Evolutionary conservation across 2,329 filamentous ascomycete species (phyloP), one percentile per base, ranked within the genome.

Genomic region (Ascocoryne sarcoides): DNA sequence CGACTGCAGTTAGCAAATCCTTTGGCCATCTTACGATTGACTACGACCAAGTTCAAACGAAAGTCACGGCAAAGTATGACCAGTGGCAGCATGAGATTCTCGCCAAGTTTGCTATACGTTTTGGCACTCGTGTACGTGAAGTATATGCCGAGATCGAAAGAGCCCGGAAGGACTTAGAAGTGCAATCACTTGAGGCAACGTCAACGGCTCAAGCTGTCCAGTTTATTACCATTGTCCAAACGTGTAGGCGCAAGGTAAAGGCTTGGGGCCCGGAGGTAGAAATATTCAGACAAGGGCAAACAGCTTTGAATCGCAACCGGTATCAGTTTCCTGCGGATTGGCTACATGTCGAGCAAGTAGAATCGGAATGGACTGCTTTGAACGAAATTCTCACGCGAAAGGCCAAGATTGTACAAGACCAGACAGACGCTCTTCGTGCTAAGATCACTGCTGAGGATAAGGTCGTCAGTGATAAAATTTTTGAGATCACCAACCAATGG

Each of bases 71-170:
- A 54, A 98, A 96, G 62, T 99, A 98, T 60, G 93, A 99, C 59
- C 90, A 96, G 62, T 98, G 93, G 92, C 92, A 99, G 62, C 87
- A 95, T 55, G 92, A 99, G 51, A 94, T 98, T 40, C 71, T 96
- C 28, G 76, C 84, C 53, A 95, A 95, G 60, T 99, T 98, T 63
- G 92, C 88, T 28, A 75, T 76, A 42, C 86, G 92, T 41, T 81
- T 98, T 33, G 87, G 89, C 34, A 84, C 78, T 48, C 84, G 89
- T 36, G 93, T 96, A 79, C 77, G 87, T 36, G 92, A 98, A 56
- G 82, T 95, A 3, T 88, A 92, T 54, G 81, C 84, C 10, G 90
- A 96, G 47, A 84, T 98, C 45, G 85, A 94, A 55, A 88, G 88
- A 63, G 87, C 90, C 8, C 79, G 90, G 17, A 82, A 84, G 52